Evolutionary conservation across 768 basidiomycete species (phyloP).

Genomic region (Pleurotus salmoneostramineus): DNA sequence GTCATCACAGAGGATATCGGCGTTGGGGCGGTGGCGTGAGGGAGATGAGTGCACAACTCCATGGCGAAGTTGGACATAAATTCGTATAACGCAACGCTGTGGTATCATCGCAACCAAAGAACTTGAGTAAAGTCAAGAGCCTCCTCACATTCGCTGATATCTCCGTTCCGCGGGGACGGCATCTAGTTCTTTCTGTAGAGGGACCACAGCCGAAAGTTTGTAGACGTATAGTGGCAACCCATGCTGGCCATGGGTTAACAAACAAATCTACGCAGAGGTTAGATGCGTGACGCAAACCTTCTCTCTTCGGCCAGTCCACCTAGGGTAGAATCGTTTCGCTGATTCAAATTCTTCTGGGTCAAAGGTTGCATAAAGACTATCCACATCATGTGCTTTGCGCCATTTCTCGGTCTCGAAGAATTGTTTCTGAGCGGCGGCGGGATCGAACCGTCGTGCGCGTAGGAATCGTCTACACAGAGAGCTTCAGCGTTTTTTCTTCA

Average conservation of each 20-base stretch:
- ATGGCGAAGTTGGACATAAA: slow-evolving; percentile 61
- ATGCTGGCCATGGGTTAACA: slow-evolving; percentile 30
- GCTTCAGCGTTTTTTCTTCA: not conserved
- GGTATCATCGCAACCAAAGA: not conserved
- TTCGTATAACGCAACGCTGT: slow-evolving; percentile 64
- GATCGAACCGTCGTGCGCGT: slow-evolving; percentile 70
- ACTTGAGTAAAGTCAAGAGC: not conserved
- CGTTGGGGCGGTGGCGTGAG: slow-evolving; percentile 44
- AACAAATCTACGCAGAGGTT: not conserved
- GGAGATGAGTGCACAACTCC: slow-evolving; percentile 58
- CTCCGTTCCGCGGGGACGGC: slow-evolving; percentile 49
- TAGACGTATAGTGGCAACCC: slow-evolving; percentile 79
- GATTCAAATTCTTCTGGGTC: slow-evolving; percentile 55
- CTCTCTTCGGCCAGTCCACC: slow-evolving; percentile 78
- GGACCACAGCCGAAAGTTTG: slow-evolving; percentile 56
- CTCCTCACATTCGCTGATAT: slow-evolving; percentile 68
- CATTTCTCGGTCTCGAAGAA: slow-evolving; percentile 67
- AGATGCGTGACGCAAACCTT: slow-evolving; percentile 39
- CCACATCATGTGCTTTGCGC: slow-evolving; percentile 59
- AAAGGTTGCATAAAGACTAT: slow-evolving; percentile 59
- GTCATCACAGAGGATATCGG: slow-evolving; percentile 59
- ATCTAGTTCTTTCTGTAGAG: slow-evolving; percentile 58
- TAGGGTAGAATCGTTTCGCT: slow-evolving; percentile 65
- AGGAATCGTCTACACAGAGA: slow-evolving; percentile 67
- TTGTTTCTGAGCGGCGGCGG: slow-evolving; percentile 60